A percentile compares a stretch with the other conserved stretches of the same genome.
Evolutionary conservation across 73 alveolate genomes (phyloP).

Genomic region (Strombidium stylifer): DNA sequence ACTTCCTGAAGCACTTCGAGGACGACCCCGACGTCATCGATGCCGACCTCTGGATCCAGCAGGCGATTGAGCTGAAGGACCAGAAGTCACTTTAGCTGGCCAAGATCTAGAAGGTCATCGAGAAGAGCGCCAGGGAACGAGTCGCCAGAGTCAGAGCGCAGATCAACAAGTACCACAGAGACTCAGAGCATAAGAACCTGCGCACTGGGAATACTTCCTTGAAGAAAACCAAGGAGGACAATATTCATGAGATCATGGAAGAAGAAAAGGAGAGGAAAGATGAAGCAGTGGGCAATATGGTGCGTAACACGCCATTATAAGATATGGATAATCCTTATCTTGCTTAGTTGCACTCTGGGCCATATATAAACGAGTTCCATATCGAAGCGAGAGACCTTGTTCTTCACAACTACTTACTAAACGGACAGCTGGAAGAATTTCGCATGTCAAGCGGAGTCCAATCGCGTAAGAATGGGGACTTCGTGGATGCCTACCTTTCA

Average conservation of each 20-base stretch:
- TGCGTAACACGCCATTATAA: no score
- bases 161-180: background rate
- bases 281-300: background rate
- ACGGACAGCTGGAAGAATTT: slow-evolving; percentile 4
- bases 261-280: background rate
- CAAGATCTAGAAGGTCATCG: slow-evolving; percentile 4
- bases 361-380: no score
- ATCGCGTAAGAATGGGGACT: background rate
- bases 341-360: no score
- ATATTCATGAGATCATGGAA: slow-evolving; percentile 11
- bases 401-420: background rate
- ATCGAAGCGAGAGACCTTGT: no score
- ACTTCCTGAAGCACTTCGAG: background rate
- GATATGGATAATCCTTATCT: no score
- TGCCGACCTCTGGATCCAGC: no score
- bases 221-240: slow-evolving; percentile 6
- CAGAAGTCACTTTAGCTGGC: background rate
- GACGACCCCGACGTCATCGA: background rate
- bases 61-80: background rate
- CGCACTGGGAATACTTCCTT: background rate
- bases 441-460: background rate
- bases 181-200: background rate
- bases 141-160: background rate
- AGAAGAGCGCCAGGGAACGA: background rate
- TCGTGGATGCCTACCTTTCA: slow-evolving; percentile 34